Evolutionary conservation across 1,284 basidiomycete species (phyloP).

Genomic region (Pseudozyma sp.): DNA sequence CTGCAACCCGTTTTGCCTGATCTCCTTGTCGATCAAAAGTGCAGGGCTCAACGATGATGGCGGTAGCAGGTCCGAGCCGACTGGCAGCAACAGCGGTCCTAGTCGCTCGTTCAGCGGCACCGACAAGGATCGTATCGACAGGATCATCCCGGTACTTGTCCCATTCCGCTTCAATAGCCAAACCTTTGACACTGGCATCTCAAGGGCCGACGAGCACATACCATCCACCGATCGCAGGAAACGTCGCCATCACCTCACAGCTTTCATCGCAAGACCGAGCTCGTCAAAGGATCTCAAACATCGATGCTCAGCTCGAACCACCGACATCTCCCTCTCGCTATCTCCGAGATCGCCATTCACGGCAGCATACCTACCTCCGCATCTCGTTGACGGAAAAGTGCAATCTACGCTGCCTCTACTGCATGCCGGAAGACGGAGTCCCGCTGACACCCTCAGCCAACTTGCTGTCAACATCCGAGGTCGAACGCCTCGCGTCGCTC

Average conservation of each 20-base stretch:
- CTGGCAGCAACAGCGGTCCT: conserved; percentile 7
- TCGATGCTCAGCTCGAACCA: conserved; percentile 25
- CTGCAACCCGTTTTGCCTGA: not conserved
- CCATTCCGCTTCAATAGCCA: conserved; percentile 1
- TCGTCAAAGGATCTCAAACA: conserved; percentile 31
- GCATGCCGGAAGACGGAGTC: conserved; percentile 86
- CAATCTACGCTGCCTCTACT: conserved; percentile 89
- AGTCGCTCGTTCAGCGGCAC: not conserved
- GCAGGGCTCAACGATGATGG: conserved; percentile 4
- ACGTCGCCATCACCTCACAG: not conserved
- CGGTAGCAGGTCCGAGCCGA: conserved; percentile 30
- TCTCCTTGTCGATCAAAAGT: no score
- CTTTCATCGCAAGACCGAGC: conserved; percentile 17
- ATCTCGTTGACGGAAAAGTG: conserved; percentile 88
- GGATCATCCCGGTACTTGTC: conserved; percentile 13
- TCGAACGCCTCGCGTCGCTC: conserved; percentile 77
- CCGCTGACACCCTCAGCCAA: conserved; percentile 78
- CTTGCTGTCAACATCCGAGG: conserved; percentile 80
- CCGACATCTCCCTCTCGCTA: conserved; percentile 23
- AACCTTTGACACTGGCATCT: conserved; percentile 8
- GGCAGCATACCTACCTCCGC: conserved; percentile 80
- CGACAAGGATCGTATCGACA: not conserved
- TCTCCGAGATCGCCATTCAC: conserved; percentile 49
- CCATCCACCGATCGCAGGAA: not conserved
- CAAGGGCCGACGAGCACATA: not conserved